These are phyloP conservation scores for Leishmania major DNA, from an alignment of 208 protist species.

Conservation along the genomic window DNA sequence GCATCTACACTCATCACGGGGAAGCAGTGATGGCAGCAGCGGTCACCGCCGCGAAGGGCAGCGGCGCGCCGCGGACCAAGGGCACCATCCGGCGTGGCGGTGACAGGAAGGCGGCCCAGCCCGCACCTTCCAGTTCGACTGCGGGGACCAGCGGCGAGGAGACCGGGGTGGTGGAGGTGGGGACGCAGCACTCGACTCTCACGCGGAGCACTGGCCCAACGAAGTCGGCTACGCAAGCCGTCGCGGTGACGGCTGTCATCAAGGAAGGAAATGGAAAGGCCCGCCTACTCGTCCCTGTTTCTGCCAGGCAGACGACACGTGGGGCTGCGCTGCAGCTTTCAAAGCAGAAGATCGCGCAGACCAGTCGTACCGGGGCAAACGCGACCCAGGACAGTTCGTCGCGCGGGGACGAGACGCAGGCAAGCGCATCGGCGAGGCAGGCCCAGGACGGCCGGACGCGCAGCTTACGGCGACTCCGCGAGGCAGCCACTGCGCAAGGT, in stretches of 20 bases:
- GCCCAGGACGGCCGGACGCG: not conserved
- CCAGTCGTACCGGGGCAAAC: not conserved
- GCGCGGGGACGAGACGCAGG: not conserved
- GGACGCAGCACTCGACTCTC: not conserved
- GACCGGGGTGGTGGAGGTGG: not conserved
- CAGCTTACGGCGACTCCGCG: slow-evolving; percentile 7
- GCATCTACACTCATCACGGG: slow-evolving; percentile 50
- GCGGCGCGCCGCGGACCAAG: not conserved
- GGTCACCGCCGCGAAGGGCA: slow-evolving; percentile 4
- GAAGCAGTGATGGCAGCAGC: slow-evolving; percentile 21
- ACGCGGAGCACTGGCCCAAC: not conserved
- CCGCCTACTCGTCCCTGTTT: not conserved
- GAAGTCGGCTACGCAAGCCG: not conserved
- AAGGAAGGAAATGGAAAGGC: not conserved
- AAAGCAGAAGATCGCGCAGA: not conserved
- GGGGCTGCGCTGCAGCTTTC: not conserved
- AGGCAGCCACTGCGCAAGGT: not conserved
- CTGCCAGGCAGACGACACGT: not conserved
- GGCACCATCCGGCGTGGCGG: not conserved
- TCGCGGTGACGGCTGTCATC: not conserved
- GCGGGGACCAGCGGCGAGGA: not conserved
- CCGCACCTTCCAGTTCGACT: not conserved
- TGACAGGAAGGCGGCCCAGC: not conserved
- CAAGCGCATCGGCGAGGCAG: not conserved
- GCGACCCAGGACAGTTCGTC: not conserved